Evolutionary conservation across 495 filamentous ascomycete genomes (phyloP), one percentile per base, ranked within the genome.

Genomic region (Aspergillus baeticus): DNA sequence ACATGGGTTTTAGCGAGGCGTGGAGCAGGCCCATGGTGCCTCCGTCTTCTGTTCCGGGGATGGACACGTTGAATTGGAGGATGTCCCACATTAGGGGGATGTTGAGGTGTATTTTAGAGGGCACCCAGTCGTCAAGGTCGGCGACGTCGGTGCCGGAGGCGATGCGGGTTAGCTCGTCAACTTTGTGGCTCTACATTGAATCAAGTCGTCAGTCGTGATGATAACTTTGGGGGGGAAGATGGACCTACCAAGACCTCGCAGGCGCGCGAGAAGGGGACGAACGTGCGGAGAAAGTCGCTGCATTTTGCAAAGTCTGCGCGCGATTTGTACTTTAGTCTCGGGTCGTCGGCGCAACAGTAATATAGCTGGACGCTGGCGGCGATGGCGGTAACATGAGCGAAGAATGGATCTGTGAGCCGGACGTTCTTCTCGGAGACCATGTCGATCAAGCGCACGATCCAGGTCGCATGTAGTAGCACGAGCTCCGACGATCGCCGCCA

Each of bases 71-170:
- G 51, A 78, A 63, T 50, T 77, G 72, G 8, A 78, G 66, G 17
- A 75, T 62, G 31, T 77, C 74, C 75, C 75, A 78, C 75, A 78
- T 78, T n/a, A 78, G 44, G n/a, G 75, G 72, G 14, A 78, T 72
- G 42, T 72, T 78, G n/a, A 77, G 71, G 59, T 76, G 69, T 22
- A 78, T 76, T 37, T 75, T 77, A 21, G 70, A 72, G 1, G 75
- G 74, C 23, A 71, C 70, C 75, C 75, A 78, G 37, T 77, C 71
- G 48, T 73, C 54, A 10, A 50, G 66, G 34, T 77, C 71, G 17
- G 77, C 63, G 15, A 66, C 69, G 13, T 77, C 68, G 0, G 73
- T 68, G n/a, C 75, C 75, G 21, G 68, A 73, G 3, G 74, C 75
- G 34, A 78, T 76, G 1, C 68, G 67, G 6, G 65, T 77, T 60